Evolutionary conservation across 208 protist genomes (phyloP).

Genomic region (Trypanosomatidae sp.): DNA sequence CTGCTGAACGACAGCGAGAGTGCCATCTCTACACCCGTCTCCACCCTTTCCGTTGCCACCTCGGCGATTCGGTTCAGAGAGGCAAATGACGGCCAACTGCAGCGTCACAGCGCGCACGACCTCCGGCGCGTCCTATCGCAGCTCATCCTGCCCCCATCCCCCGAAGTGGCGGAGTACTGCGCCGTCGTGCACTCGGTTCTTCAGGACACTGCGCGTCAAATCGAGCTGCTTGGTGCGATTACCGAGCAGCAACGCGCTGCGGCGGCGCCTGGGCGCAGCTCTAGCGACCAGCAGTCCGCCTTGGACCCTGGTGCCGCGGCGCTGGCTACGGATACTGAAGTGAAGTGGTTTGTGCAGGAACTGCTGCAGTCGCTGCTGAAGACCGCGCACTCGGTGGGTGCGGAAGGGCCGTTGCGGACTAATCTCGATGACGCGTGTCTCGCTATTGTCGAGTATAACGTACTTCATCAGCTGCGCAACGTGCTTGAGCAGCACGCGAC

Average conservation of each 20-base stretch:
- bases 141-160: slow-evolving; percentile 59
- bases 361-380: slow-evolving; percentile 47
- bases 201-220: slow-evolving; percentile 49
- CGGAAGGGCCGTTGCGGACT: slow-evolving; percentile 25
- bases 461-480: slow-evolving; percentile 40
- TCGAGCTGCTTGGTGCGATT: slow-evolving; percentile 46
- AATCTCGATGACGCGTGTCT: slow-evolving; percentile 57
- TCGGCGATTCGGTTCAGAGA: slow-evolving; percentile 3
- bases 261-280: neutral
- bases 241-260: slow-evolving; percentile 22
- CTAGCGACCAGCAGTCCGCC: neutral
- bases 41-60: slow-evolving; percentile 7
- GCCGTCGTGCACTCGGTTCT: slow-evolving; percentile 39
- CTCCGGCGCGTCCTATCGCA: slow-evolving; percentile 39
- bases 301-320: neutral
- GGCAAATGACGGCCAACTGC: slow-evolving; percentile 23
- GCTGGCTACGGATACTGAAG: neutral
- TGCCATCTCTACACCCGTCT: neutral
- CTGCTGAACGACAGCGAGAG: neutral
- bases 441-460: slow-evolving; percentile 49
- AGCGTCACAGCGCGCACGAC: slow-evolving; percentile 38
- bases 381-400: slow-evolving; percentile 19
- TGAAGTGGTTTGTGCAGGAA: slow-evolving; percentile 10
- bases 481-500: slow-evolving; percentile 33
- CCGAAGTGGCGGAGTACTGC: slow-evolving; percentile 56